Percentiles rank a stretch among this genome's conserved stretches.
These are phyloP conservation scores for Pleurotus pulmonarius DNA, from an alignment of 768 basidiomycete genomes.

Conservation along the genomic window DNA sequence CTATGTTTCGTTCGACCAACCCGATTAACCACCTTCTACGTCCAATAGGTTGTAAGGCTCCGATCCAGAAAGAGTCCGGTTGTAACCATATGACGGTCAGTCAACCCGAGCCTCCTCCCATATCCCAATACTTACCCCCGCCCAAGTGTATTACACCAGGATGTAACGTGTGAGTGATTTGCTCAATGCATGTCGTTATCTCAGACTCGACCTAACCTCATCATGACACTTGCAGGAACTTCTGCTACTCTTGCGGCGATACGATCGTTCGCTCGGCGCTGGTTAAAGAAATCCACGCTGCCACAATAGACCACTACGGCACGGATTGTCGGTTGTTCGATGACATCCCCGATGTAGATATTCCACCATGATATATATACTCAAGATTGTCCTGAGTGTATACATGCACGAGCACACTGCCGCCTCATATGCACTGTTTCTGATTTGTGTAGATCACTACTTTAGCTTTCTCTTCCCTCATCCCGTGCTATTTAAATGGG, in stretches of 20 bases:
- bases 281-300: slow-evolving; percentile 1
- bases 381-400: no score
- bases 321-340: slow-evolving; percentile 10
- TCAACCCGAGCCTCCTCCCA: not conserved
- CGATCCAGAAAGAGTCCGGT: slow-evolving; percentile 46
- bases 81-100: slow-evolving; percentile 61
- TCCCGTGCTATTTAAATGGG: no score
- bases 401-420: no score
- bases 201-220: not conserved
- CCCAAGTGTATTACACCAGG: slow-evolving; percentile 49
- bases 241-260: slow-evolving; percentile 13
- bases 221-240: slow-evolving; percentile 4
- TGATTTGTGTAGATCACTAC: not conserved
- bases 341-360: slow-evolving; percentile 8
- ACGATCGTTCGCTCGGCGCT: slow-evolving; percentile 9
- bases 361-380: not conserved
- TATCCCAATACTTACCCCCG: not conserved
- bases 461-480: no score
- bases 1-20: slow-evolving; percentile 8
- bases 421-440: no score
- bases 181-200: not conserved
- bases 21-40: not conserved
- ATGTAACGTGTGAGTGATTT: slow-evolving; percentile 42
- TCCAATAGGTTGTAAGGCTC: slow-evolving; percentile 39
- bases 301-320: slow-evolving; percentile 6